Conservation (phyloP, 352 stramenopile genomes). For the Globisporangium perplexum region DNA sequence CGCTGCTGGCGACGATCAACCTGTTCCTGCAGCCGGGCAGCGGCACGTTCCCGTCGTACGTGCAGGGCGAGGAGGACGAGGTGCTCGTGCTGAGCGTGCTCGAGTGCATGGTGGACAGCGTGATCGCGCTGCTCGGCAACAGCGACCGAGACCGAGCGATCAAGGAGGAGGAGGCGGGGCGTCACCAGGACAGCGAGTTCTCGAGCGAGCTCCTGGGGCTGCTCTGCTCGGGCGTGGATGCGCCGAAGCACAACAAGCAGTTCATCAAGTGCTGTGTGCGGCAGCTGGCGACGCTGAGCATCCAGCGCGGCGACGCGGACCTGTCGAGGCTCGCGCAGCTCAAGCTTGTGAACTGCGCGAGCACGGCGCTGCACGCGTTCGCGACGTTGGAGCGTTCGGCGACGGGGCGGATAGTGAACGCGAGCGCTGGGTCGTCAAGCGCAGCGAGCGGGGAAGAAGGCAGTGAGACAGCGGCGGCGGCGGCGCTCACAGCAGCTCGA, state of each 20-base stretch:
- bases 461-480: neutral
- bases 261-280: conserved; percentile 72
- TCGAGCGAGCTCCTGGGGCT: conserved; percentile 47
- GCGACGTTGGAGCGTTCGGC: conserved; percentile 28
- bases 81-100: conserved; percentile 68
- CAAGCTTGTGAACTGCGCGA: conserved; percentile 59
- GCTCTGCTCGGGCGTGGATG: conserved; percentile 57
- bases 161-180: conserved; percentile 6
- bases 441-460: neutral
- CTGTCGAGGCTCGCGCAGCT: conserved; percentile 39
- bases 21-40: conserved; percentile 49
- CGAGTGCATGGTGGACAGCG: conserved; percentile 68
- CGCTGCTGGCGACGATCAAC: conserved; percentile 59
- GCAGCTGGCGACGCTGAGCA: conserved; percentile 66
- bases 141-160: conserved; percentile 23
- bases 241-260: conserved; percentile 42
- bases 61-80: conserved; percentile 71
- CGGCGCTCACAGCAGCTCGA: conserved; percentile 23
- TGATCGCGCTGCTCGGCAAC: conserved; percentile 45
- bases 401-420: neutral
- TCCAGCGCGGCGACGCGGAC: conserved; percentile 48
- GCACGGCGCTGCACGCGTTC: conserved; percentile 39
- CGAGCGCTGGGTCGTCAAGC: neutral
- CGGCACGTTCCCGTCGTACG: conserved; percentile 47
- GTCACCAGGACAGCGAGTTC: conserved; percentile 27